These are phyloP conservation scores for Penicillium sp. DNA, from an alignment of 2,329 filamentous ascomycete genomes.

Conservation along the genomic window DNA sequence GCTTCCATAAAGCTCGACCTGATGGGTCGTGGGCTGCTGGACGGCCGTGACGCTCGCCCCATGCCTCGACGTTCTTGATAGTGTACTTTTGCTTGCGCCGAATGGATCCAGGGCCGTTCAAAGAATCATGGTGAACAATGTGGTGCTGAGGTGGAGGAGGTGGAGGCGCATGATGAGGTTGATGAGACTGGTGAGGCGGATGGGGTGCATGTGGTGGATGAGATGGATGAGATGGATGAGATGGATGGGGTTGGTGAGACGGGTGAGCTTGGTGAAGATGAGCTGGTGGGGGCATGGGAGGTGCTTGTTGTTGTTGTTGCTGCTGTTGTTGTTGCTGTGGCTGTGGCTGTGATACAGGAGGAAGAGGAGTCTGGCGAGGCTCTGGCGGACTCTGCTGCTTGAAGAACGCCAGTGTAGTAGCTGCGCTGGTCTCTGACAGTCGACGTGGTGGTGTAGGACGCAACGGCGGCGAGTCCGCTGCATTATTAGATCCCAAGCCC, in stretches of 20 bases:
- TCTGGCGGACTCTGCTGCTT: constrained; percentile 45
- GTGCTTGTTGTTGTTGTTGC: constrained; percentile 10
- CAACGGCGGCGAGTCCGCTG: constrained; percentile 38
- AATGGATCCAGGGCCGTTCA: constrained; percentile 29
- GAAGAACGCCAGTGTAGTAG: constrained; percentile 43
- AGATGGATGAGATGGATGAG: neutral
- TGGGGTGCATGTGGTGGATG: neutral
- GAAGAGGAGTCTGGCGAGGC: constrained; percentile 32
- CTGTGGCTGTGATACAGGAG: constrained; percentile 27
- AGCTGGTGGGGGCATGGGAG: constrained; percentile 19
- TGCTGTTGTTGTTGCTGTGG: constrained; percentile 17
- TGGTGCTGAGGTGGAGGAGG: constrained; percentile 12
- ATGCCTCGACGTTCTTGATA: constrained; percentile 44
- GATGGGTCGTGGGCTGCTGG: constrained; percentile 42
- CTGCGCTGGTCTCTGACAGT: constrained; percentile 43
- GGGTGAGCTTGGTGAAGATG: constrained; percentile 22
- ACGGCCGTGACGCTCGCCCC: constrained; percentile 43
- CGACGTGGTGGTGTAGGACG: constrained; percentile 40
- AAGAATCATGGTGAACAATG: constrained; percentile 27
- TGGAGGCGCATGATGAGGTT: neutral
- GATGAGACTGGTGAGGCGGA: neutral
- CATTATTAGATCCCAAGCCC: constrained; percentile 37
- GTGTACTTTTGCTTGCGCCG: constrained; percentile 45
- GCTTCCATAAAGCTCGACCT: constrained; percentile 42
- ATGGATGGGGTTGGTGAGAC: constrained; percentile 5